Conservation (phyloP, 768 basidiomycete species). For the Dacryopinax primogenitus region DNA sequence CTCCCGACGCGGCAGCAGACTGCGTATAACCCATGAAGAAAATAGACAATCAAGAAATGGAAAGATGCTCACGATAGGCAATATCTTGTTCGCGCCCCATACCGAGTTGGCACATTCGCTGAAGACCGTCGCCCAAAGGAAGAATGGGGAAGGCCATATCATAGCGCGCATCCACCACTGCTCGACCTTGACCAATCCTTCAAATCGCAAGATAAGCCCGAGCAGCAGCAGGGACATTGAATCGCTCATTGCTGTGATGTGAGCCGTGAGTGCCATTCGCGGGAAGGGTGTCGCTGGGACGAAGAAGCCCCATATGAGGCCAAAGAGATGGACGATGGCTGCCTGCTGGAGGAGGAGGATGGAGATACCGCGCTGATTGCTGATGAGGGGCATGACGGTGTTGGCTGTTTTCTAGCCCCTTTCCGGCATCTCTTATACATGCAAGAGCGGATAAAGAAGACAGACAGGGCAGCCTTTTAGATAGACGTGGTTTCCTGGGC, state of each 20-base stretch:
- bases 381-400: not conserved
- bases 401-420: not conserved
- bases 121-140: not conserved
- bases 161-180: not conserved
- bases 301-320: not conserved
- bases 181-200: not conserved
- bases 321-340: not conserved
- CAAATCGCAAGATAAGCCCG: not conserved
- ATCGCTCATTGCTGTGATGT: not conserved
- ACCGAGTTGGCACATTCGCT: not conserved
- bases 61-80: not conserved
- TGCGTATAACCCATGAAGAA: not conserved
- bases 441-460: too few relatives aligned
- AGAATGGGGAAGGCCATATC: not conserved
- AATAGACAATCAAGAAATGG: not conserved
- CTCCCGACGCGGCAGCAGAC: too few relatives aligned
- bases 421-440: too few relatives aligned
- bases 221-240: not conserved
- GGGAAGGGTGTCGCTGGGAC: not conserved
- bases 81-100: not conserved
- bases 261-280: not conserved
- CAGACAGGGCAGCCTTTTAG: too few relatives aligned
- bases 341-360: not conserved
- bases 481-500: too few relatives aligned
- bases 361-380: not conserved